Base-by-base conservation (phyloP, 768 basidiomycete genomes). In the Trametes meyenii region DNA sequence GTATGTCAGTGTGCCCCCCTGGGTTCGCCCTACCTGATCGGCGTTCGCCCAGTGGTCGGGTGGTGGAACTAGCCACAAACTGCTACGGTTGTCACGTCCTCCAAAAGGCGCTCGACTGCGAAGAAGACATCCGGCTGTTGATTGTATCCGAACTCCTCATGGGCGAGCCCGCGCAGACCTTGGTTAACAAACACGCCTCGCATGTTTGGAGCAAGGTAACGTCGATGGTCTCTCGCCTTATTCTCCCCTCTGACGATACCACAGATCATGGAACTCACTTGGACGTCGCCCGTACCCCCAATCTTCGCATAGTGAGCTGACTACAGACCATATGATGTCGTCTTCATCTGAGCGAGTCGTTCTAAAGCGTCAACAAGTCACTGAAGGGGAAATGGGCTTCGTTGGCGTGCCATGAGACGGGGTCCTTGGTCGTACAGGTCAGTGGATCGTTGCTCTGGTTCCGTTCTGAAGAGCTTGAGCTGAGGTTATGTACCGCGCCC, bases 31-130 rank as follows among this genome's bases (percentile, higher is more conserved):
- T 10, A 6, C 23, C 5, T n/a, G 8, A 13, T 17, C 3, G 42
- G 6, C 16, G 11, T 29, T 1, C 24, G 14, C 3, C 17, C 60
- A 93, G 92, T 53, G 89, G 91, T 6, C 86, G 89, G 24, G 85
- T 94, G 54, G 92, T 94, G 13, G 92, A 94, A 29, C 83, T 94
- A 38, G 90, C 92, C 0, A 92, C 88, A 13, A 94, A 94, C 64
- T 94, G 92, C 69, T 94, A 94, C 66, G 92, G 92, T 4, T 94
- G 92, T 49, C 92, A 94, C 68, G 92, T 94, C 39, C 80, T 94
- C 1, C 92, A 94, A 70, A 94, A 94, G 73, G 92, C 92, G 19
- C 83, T 94, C 36, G 92, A 94, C 69, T 94, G 92, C 69, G 92
- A 94, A 66, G 92, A 94, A 73, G 92, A 94, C 58, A 86, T 93